phyloP scores from a whole-genome alignment of 2,329 filamentous ascomycete genomes.

The Lasiodiplodia hormozganensis region DNA sequence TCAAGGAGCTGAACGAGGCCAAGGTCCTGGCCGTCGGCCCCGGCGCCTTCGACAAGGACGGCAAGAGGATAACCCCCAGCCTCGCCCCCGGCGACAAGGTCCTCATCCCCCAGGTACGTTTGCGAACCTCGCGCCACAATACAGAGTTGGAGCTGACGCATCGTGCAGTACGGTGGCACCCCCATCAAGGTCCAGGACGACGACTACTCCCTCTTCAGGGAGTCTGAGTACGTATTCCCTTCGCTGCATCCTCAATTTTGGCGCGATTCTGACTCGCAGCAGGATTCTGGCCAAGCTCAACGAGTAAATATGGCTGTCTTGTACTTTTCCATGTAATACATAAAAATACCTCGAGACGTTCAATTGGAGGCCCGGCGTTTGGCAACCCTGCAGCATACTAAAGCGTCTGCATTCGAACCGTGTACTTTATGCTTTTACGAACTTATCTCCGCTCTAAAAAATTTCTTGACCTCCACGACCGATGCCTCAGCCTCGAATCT shows the following conservation, averaged over 20 bases:
- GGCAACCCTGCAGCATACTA: constrained; percentile 26
- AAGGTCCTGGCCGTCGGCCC: constrained; percentile 95
- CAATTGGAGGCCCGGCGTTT: constrained; percentile 29
- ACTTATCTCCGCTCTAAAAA: constrained; percentile 27
- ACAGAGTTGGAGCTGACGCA: neutral
- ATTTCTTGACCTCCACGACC: neutral
- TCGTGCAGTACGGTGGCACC: constrained; percentile 81
- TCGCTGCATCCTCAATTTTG: neutral
- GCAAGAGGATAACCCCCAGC: constrained; percentile 84
- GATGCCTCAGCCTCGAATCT: neutral
- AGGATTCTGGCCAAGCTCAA: constrained; percentile 99
- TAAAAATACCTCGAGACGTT: constrained; percentile 26
- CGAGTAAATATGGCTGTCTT: constrained; percentile 68
- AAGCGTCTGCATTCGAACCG: constrained; percentile 24
- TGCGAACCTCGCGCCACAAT: constrained; percentile 40
- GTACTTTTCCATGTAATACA: constrained; percentile 30
- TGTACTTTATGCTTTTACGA: constrained; percentile 26
- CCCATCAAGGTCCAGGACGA: constrained; percentile 98
- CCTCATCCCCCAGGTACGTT: constrained; percentile 84
- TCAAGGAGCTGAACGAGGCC: constrained; percentile 98
- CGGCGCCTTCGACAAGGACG: constrained; percentile 84
- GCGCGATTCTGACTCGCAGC: constrained; percentile 30
- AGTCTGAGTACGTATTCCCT: constrained; percentile 82
- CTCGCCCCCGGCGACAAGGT: constrained; percentile 88
- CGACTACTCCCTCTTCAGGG: constrained; percentile 94